Evolutionary conservation across 2,329 filamentous ascomycete genomes (phyloP).

Genomic region (Talaromyces sp.): DNA sequence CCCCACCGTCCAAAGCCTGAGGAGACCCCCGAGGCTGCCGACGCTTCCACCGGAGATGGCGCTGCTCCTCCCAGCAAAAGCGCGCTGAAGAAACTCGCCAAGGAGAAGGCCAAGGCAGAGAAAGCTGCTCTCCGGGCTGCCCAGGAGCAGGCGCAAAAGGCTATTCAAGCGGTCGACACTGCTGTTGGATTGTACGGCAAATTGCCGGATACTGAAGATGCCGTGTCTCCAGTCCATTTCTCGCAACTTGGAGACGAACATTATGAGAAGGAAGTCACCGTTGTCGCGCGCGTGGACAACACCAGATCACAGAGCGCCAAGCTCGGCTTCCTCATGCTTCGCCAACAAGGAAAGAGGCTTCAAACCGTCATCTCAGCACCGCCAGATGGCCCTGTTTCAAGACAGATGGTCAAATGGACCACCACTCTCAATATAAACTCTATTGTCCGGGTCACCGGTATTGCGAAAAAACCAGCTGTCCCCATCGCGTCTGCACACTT

Average conservation of each 20-base stretch:
- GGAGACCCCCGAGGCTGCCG: slow-evolving; percentile 21
- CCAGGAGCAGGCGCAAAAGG: slow-evolving; percentile 66
- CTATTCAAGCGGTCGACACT: slow-evolving; percentile 55
- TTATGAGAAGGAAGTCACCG: slow-evolving; percentile 65
- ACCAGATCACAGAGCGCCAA: slow-evolving; percentile 83
- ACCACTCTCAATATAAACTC: slow-evolving; percentile 71
- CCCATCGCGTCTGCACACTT: slow-evolving; percentile 85
- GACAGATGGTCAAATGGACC: slow-evolving; percentile 94
- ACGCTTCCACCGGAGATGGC: slow-evolving; percentile 29
- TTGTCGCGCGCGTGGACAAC: slow-evolving; percentile 82
- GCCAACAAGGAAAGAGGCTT: slow-evolving; percentile 71
- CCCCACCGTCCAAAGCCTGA: slow-evolving; percentile 36
- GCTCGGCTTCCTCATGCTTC: slow-evolving; percentile 83
- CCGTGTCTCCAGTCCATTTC: slow-evolving; percentile 58
- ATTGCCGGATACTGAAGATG: slow-evolving; percentile 54
- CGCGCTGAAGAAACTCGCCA: slow-evolving; percentile 79
- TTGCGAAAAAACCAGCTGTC: slow-evolving; percentile 75
- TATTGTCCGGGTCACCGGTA: slow-evolving; percentile 73
- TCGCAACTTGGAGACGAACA: slow-evolving; percentile 51
- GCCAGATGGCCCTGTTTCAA: slow-evolving; percentile 55
- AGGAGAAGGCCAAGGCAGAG: slow-evolving; percentile 81
- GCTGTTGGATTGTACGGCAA: slow-evolving; percentile 75
- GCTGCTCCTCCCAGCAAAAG: slow-evolving; percentile 63
- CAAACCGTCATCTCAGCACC: slow-evolving; percentile 69
- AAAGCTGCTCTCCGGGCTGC: slow-evolving; percentile 69